Percentiles rank a stretch among this genome's conserved stretches.
These are phyloP conservation scores for Zea luxurians DNA, from an alignment of 176 grass and related monocot genomes.

Conservation along the genomic window DNA sequence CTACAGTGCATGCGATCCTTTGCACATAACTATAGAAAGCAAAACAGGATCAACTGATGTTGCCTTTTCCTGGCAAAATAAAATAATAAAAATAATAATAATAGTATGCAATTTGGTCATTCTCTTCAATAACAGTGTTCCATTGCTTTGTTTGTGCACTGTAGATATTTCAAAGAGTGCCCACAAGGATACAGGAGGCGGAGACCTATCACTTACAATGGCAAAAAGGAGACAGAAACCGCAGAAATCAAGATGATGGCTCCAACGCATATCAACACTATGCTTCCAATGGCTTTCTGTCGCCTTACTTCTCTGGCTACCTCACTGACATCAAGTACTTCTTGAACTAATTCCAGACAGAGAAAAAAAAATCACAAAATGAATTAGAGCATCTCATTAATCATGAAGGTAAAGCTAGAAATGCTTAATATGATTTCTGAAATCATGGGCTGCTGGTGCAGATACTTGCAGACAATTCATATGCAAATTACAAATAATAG, in stretches of 20 bases:
- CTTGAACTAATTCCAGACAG: slow-evolving; percentile 18
- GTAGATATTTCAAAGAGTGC: slow-evolving; percentile 7
- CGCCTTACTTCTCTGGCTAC: slow-evolving; percentile 45
- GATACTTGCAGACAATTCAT: slow-evolving; percentile 21
- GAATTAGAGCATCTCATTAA: slow-evolving; percentile 8
- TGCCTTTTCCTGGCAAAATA: not conserved
- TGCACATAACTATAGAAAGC: slow-evolving; percentile 43
- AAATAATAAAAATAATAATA: not conserved
- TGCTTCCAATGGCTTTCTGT: slow-evolving; percentile 57
- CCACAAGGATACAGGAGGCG: not conserved
- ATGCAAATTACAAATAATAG: slow-evolving; percentile 9
- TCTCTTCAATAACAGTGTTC: not conserved
- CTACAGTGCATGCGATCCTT: slow-evolving; percentile 35
- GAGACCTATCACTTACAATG: slow-evolving; percentile 58
- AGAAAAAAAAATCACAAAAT: not conserved
- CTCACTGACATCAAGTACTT: slow-evolving; percentile 31
- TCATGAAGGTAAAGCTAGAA: slow-evolving; percentile 19
- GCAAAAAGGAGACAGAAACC: slow-evolving; percentile 55
- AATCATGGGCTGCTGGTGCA: not conserved
- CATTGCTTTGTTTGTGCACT: not conserved
- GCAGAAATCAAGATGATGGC: slow-evolving; percentile 48
- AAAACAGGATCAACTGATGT: slow-evolving; percentile 14
- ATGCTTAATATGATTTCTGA: not conserved
- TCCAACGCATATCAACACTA: slow-evolving; percentile 52
- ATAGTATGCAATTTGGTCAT: not conserved